Conservation (phyloP, 2,329 filamentous ascomycete species). For the Fusarium sp. region DNA sequence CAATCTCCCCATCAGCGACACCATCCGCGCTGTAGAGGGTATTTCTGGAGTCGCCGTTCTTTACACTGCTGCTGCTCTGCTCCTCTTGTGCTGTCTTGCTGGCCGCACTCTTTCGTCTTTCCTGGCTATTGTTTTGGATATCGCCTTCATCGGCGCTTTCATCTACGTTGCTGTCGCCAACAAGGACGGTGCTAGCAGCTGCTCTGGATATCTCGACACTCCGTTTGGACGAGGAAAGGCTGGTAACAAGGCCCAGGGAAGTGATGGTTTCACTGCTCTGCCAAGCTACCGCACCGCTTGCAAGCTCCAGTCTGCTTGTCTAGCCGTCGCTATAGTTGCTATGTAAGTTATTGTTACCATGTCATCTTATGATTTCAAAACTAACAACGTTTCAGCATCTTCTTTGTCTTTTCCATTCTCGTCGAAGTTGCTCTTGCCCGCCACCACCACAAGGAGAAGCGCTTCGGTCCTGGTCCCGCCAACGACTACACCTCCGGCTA, state of each 20-base stretch:
- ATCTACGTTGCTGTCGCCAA: slow-evolving; percentile 85
- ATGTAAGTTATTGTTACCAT: slow-evolving; percentile 65
- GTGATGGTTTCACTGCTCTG: slow-evolving; percentile 60
- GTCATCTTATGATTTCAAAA: not conserved
- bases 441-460: slow-evolving; percentile 80
- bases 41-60: slow-evolving; percentile 80
- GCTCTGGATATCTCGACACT: slow-evolving; percentile 70
- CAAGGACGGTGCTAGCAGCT: slow-evolving; percentile 74
- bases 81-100: slow-evolving; percentile 83
- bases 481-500: slow-evolving; percentile 71
- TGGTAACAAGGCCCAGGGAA: slow-evolving; percentile 61
- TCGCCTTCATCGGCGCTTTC: slow-evolving; percentile 81
- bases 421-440: slow-evolving; percentile 76
- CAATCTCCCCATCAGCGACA: slow-evolving; percentile 70
- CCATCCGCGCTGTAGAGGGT: slow-evolving; percentile 79
- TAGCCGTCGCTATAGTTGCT: slow-evolving; percentile 82
- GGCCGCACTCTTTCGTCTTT: slow-evolving; percentile 79
- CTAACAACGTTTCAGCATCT: slow-evolving; percentile 62
- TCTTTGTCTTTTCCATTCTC: slow-evolving; percentile 79
- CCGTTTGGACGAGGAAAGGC: slow-evolving; percentile 75
- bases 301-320: slow-evolving; percentile 78
- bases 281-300: slow-evolving; percentile 70
- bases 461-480: slow-evolving; percentile 66
- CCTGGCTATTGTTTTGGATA: slow-evolving; percentile 79
- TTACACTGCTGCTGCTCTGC: slow-evolving; percentile 78